phyloP scores from a whole-genome alignment of 2,329 filamentous ascomycete species.

The Cercospora zeina region DNA sequence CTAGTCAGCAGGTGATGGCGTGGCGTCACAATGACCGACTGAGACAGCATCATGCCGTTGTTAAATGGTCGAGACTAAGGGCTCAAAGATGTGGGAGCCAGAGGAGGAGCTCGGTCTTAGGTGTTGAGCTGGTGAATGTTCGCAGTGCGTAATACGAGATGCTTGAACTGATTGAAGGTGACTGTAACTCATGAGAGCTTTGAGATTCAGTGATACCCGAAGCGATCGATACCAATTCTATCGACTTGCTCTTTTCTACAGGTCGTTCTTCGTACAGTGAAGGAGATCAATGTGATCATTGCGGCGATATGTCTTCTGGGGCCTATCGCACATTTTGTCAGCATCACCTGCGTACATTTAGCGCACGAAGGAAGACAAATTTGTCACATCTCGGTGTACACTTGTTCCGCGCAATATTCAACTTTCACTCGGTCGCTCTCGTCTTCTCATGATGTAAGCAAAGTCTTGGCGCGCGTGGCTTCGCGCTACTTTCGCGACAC shows the following conservation, averaged over 20 bases:
- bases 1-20: not conserved
- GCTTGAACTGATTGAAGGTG: not conserved
- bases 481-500: conserved; percentile 8
- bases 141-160: not conserved
- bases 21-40: not conserved
- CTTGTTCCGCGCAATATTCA: too few relatives aligned
- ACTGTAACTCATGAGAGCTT: not conserved
- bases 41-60: not conserved
- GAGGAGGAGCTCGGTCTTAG: not conserved
- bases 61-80: not conserved
- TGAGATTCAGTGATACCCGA: too few relatives aligned
- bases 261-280: too few relatives aligned
- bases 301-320: too few relatives aligned
- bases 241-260: too few relatives aligned
- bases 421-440: not conserved
- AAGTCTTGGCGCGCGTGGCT: conserved; percentile 4
- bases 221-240: too few relatives aligned
- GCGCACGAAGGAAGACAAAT: not conserved
- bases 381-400: not conserved
- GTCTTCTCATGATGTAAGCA: not conserved
- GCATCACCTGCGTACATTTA: too few relatives aligned
- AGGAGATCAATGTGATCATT: too few relatives aligned
- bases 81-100: not conserved
- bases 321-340: too few relatives aligned
- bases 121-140: not conserved